phyloP scores from a whole-genome alignment of 345 rosid species.

The Bruguiera parviflora region DNA sequence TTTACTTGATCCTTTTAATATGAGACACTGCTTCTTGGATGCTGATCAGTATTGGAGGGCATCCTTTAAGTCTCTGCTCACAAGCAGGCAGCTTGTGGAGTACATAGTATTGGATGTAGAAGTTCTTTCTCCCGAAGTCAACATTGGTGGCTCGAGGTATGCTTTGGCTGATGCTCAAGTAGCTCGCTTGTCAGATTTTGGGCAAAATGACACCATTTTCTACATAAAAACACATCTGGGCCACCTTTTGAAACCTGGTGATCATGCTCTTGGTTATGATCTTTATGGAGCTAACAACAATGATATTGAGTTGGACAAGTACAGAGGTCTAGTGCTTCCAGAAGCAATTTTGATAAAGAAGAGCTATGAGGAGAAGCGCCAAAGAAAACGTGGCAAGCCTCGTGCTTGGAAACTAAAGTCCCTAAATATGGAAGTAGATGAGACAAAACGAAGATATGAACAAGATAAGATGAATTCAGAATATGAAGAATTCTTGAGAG shows the following conservation, averaged over 20 bases:
- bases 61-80: conserved; percentile 39
- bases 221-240: conserved; percentile 51
- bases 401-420: conserved; percentile 42
- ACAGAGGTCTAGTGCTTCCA: conserved; percentile 33
- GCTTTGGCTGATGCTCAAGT: conserved; percentile 48
- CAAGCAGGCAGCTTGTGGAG: conserved; percentile 55
- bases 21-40: conserved; percentile 52
- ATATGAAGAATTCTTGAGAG: conserved; percentile 34
- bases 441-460: conserved; percentile 40
- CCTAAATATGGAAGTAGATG: conserved; percentile 52
- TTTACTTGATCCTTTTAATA: conserved; percentile 46
- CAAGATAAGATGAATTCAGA: conserved; percentile 36
- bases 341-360: conserved; percentile 58
- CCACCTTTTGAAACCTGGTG: conserved; percentile 53
- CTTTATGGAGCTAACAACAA: conserved; percentile 46
- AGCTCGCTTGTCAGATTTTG: conserved; percentile 49
- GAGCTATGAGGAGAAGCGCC: conserved; percentile 52
- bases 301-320: conserved; percentile 48
- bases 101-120: conserved; percentile 55
- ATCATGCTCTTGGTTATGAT: conserved; percentile 53
- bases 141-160: conserved; percentile 45
- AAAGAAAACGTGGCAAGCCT: conserved; percentile 40
- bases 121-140: conserved; percentile 29
- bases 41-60: conserved; percentile 52
- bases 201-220: conserved; percentile 41